Evolutionary conservation across 164 flowering plant genomes (phyloP).

Genomic region (Chimonanthus salicifolius): DNA sequence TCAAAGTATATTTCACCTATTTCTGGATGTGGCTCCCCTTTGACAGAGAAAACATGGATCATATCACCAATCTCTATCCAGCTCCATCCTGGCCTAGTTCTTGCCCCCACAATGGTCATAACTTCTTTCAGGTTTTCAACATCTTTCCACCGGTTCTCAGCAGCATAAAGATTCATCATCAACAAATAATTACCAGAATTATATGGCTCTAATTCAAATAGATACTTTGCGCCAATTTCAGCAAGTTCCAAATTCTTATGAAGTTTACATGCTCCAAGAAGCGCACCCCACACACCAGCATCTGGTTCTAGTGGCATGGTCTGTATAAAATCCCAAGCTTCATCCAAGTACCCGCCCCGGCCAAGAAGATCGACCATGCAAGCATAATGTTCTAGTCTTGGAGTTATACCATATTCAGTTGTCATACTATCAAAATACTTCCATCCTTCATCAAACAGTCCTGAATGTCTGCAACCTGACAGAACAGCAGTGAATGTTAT

Average conservation of each 20-base stretch:
- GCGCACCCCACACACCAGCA: constrained; percentile 59
- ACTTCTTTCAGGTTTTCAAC: constrained; percentile 32
- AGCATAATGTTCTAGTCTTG: constrained; percentile 61
- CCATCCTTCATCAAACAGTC: constrained; percentile 60
- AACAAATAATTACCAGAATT: constrained; percentile 53
- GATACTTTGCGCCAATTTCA: constrained; percentile 44
- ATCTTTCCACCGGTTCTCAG: constrained; percentile 46
- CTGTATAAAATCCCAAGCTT: constrained; percentile 58
- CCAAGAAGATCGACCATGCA: constrained; percentile 85
- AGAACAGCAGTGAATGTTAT: constrained; percentile 60
- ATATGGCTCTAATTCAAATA: constrained; percentile 49
- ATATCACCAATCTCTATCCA: constrained; percentile 43
- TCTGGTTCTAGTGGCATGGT: constrained; percentile 56
- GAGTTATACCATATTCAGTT: constrained; percentile 27
- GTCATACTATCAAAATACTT: constrained; percentile 52
- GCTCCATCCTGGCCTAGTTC: constrained; percentile 39
- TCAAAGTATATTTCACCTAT: constrained; percentile 55
- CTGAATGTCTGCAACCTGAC: constrained; percentile 56
- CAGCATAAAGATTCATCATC: constrained; percentile 45
- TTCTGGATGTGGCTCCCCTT: constrained; percentile 39
- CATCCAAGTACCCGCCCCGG: constrained; percentile 52
- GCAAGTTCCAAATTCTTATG: constrained; percentile 42
- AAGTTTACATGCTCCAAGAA: constrained; percentile 46
- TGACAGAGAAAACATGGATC: constrained; percentile 42
- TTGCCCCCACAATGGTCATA: constrained; percentile 33